These are phyloP conservation scores for Nothophaeocryptopus gaeumannii DNA, from an alignment of 2,329 filamentous ascomycete species.

Conservation along the genomic window DNA sequence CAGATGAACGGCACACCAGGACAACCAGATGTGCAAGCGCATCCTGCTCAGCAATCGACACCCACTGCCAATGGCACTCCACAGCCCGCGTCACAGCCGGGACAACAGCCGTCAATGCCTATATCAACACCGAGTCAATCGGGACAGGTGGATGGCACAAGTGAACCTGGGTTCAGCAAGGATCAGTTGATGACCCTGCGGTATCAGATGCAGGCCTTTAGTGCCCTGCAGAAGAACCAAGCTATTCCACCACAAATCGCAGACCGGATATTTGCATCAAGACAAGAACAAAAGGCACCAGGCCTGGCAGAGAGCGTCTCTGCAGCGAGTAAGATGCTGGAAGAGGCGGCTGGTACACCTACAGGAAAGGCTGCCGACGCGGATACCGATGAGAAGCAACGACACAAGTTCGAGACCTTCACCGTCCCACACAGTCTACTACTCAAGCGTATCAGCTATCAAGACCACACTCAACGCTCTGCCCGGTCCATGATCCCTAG, in stretches of 20 bases:
- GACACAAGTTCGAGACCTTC: conserved; percentile 66
- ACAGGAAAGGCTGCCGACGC: conserved; percentile 41
- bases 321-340: conserved; percentile 50
- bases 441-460: conserved; percentile 66
- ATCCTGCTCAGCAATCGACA: conserved; percentile 20
- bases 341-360: conserved; percentile 46
- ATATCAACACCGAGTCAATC: conserved; percentile 21
- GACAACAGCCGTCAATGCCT: conserved; percentile 22
- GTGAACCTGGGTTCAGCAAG: conserved; percentile 54
- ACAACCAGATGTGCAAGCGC: conserved; percentile 30
- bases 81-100: conserved; percentile 12
- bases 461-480: conserved; percentile 71
- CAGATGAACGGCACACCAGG: conserved; percentile 50
- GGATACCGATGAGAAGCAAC: conserved; percentile 31
- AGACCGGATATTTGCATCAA: conserved; percentile 75
- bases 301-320: conserved; percentile 41
- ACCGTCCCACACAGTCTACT: conserved; percentile 67
- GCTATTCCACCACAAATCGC: conserved; percentile 76
- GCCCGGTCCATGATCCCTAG: conserved; percentile 80
- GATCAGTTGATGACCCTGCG: conserved; percentile 77
- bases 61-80: conserved; percentile 19
- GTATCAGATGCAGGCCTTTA: conserved; percentile 88
- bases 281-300: conserved; percentile 55
- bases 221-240: conserved; percentile 81
- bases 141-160: conserved; percentile 19